phyloP scores from a whole-genome alignment of 768 basidiomycete species.

The Agaricus sinodeliciosus region DNA sequence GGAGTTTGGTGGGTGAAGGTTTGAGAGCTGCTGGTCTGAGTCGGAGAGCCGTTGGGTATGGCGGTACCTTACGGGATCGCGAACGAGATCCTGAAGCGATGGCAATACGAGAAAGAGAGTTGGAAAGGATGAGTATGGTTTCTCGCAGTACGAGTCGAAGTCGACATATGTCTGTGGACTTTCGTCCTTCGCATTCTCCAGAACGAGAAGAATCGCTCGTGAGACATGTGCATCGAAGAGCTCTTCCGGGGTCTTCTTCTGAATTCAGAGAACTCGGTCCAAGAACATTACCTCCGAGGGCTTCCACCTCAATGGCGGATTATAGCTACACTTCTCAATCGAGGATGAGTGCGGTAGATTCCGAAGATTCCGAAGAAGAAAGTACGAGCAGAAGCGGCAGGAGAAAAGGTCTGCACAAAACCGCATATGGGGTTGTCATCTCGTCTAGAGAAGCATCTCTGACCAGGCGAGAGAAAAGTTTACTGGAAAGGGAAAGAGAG shows the following conservation, averaged over 20 bases:
- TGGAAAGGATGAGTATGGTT: background rate
- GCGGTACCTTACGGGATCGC: slow-evolving; percentile 5
- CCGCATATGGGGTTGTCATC: slow-evolving; percentile 26
- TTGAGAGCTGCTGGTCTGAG: slow-evolving; percentile 66
- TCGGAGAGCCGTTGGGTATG: slow-evolving; percentile 16
- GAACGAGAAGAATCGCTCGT: slow-evolving; percentile 21
- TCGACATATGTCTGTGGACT: background rate
- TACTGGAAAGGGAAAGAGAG: slow-evolving; percentile 9
- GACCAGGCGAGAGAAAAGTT: slow-evolving; percentile 8
- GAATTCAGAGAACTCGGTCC: slow-evolving; percentile 10
- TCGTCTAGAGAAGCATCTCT: slow-evolving; percentile 15
- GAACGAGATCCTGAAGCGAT: background rate
- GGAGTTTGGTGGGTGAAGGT: slow-evolving; percentile 62
- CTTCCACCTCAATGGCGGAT: slow-evolving; percentile 52
- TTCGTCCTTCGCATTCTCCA: background rate
- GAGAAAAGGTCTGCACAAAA: slow-evolving; percentile 30
- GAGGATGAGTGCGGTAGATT: background rate
- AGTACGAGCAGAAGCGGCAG: background rate
- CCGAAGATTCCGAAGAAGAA: slow-evolving; percentile 18
- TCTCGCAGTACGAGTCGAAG: slow-evolving; percentile 8
- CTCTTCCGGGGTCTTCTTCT: slow-evolving; percentile 15
- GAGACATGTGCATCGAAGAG: background rate
- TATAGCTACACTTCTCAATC: slow-evolving; percentile 28
- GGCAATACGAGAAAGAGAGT: slow-evolving; percentile 5
- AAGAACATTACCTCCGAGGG: slow-evolving; percentile 24